Percentiles rank a stretch among this genome's conserved stretches.
phyloP scores from a whole-genome alignment of 306 rosid genomes.

The Cucurbita pepo region DNA sequence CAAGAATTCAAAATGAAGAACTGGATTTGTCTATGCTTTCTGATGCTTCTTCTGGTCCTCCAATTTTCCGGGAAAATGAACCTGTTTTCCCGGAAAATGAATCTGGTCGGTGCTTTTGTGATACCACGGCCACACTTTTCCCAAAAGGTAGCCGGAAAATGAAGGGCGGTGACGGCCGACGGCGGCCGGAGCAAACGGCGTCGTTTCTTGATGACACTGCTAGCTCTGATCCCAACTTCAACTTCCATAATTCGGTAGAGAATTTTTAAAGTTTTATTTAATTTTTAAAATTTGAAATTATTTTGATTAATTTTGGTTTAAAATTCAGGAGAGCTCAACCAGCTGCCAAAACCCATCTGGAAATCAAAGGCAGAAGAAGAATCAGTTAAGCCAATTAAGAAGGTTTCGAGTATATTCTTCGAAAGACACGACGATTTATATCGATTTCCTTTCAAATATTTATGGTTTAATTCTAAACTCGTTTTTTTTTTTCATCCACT shows the following conservation, averaged over 20 bases:
- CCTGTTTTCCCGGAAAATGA: constrained; percentile 19
- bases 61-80: constrained; percentile 32
- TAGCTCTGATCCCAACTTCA: constrained; percentile 42
- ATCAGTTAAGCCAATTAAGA: constrained; percentile 25
- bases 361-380: constrained; percentile 37
- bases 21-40: constrained; percentile 86
- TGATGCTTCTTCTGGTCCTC: constrained; percentile 98
- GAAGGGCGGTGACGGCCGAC: constrained; percentile 20
- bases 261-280: neutral
- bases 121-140: too few relatives aligned
- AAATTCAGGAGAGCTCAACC: constrained; percentile 40
- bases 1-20: constrained; percentile 10
- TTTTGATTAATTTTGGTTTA: neutral
- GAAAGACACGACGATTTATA: too few relatives aligned
- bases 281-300: neutral
- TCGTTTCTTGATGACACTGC: constrained; percentile 79
- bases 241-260: constrained; percentile 29
- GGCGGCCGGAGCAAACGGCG: constrained; percentile 12
- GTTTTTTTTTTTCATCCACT: neutral
- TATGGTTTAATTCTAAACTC: neutral
- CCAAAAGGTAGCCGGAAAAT: constrained; percentile 15
- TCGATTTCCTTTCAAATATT: neutral
- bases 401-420: neutral
- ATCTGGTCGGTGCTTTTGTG: neutral
- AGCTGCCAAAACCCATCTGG: constrained; percentile 45